Evolutionary conservation across 78 protist genomes (phyloP).

Genomic region (Isochrysis galbana): DNA sequence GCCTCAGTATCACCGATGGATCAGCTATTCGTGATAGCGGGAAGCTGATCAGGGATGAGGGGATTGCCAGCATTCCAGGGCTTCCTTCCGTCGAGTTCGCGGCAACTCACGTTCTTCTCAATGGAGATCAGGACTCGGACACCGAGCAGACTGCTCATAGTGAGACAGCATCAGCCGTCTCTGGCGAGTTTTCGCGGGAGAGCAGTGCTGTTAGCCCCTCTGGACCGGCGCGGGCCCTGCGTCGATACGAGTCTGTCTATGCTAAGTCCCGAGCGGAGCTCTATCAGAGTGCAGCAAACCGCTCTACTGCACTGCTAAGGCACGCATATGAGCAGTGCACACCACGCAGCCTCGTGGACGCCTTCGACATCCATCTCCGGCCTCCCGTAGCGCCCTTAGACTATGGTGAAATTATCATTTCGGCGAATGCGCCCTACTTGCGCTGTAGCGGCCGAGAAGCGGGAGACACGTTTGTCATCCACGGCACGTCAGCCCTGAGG

Average conservation of each 20-base stretch:
- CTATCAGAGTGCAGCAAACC: background rate
- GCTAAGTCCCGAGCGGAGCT: background rate
- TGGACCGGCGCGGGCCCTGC: background rate
- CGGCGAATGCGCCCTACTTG: background rate
- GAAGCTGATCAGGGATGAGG: too few species aligned
- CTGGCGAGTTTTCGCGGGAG: background rate
- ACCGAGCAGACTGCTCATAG: background rate
- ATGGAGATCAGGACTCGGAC: background rate
- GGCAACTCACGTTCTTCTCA: background rate
- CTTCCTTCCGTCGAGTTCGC: background rate
- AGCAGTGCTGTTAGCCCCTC: background rate
- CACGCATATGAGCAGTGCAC: background rate
- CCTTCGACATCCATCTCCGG: background rate
- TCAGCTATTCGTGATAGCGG: too few species aligned
- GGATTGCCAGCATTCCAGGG: too few species aligned
- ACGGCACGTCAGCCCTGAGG: background rate
- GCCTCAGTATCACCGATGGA: too few species aligned
- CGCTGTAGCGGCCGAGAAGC: background rate
- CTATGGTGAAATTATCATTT: background rate
- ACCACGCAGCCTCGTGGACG: background rate
- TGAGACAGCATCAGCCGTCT: too few species aligned
- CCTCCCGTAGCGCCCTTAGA: background rate
- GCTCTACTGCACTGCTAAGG: background rate
- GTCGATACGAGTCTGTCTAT: background rate
- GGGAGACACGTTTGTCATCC: background rate